phyloP scores from a whole-genome alignment of 768 basidiomycete genomes.

The Mycena rebaudengoi region DNA sequence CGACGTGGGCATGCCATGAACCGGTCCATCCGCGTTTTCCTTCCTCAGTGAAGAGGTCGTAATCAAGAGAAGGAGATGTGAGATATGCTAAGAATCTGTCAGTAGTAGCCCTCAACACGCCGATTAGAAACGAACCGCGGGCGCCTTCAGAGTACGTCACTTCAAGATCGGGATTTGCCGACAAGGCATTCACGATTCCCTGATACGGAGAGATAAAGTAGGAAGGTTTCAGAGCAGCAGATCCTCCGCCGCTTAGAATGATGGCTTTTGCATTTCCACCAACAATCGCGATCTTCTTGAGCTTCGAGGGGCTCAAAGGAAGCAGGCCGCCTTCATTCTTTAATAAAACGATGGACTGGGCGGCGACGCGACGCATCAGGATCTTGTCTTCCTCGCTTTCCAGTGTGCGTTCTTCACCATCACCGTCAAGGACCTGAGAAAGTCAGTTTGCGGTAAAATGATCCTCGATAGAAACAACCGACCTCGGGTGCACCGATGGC shows the following conservation, averaged over 20 bases:
- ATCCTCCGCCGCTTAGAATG: slow-evolving; percentile 75
- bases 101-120: slow-evolving; percentile 1
- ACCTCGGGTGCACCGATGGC: slow-evolving; percentile 74
- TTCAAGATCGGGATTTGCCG: slow-evolving; percentile 53
- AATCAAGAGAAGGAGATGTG: slow-evolving; percentile 73
- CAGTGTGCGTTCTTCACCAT: slow-evolving; percentile 68
- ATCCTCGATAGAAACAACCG: slow-evolving; percentile 6
- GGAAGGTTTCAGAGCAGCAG: slow-evolving; percentile 74
- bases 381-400: slow-evolving; percentile 68
- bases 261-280: slow-evolving; percentile 75
- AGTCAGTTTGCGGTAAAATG: neutral
- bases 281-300: slow-evolving; percentile 79
- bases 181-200: slow-evolving; percentile 71
- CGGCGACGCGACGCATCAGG: slow-evolving; percentile 73
- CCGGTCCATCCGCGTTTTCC: slow-evolving; percentile 76
- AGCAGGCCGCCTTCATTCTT: slow-evolving; percentile 70
- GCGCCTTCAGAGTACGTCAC: slow-evolving; percentile 77
- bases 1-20: slow-evolving; percentile 65
- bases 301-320: slow-evolving; percentile 55
- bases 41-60: slow-evolving; percentile 64
- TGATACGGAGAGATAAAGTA: slow-evolving; percentile 83
- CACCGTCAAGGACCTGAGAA: slow-evolving; percentile 72
- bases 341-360: slow-evolving; percentile 76
- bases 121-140: slow-evolving; percentile 51
- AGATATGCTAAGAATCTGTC: slow-evolving; percentile 57